Conservation (phyloP, 805 yeast species). For the Yarrowia bubula region DNA sequence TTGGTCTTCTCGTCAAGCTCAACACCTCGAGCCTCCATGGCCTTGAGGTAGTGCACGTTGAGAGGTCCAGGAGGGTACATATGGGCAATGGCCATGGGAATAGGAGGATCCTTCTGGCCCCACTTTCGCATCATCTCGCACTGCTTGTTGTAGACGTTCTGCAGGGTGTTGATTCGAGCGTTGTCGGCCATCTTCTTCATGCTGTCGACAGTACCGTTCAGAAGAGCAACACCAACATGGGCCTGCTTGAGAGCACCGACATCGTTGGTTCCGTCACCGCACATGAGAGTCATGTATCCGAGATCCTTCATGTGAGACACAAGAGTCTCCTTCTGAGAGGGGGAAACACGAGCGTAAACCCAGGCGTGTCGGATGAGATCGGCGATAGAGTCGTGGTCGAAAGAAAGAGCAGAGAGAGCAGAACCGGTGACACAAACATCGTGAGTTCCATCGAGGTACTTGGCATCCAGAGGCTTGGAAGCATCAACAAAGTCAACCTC, state of each 20-base stretch:
- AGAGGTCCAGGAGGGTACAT: slow-evolving; percentile 92
- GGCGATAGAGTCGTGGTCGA: slow-evolving; percentile 64
- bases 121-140: slow-evolving; percentile 73
- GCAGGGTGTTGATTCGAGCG: slow-evolving; percentile 61
- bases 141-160: slow-evolving; percentile 79
- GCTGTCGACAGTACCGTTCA: slow-evolving; percentile 95
- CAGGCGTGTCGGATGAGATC: slow-evolving; percentile 83
- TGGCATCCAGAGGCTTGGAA: slow-evolving; percentile 51
- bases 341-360: slow-evolving; percentile 98
- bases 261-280: slow-evolving; percentile 99
- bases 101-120: slow-evolving; percentile 65
- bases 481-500: slow-evolving; percentile 65
- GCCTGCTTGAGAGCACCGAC: slow-evolving; percentile 99
- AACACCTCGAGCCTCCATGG: slow-evolving; percentile 82
- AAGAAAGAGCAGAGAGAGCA: slow-evolving; percentile 63
- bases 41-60: slow-evolving; percentile 83
- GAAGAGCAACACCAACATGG: slow-evolving; percentile 94
- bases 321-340: slow-evolving; percentile 89
- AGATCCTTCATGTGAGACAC: slow-evolving; percentile 76
- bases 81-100: slow-evolving; percentile 86
- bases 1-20: slow-evolving; percentile 57
- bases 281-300: slow-evolving; percentile 94
- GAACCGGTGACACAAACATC: slow-evolving; percentile 94
- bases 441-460: slow-evolving; percentile 46
- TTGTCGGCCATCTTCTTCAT: slow-evolving; percentile 84